Evolutionary conservation across 805 yeast species (phyloP).

Genomic region (Metschnikowia koreensis): DNA sequence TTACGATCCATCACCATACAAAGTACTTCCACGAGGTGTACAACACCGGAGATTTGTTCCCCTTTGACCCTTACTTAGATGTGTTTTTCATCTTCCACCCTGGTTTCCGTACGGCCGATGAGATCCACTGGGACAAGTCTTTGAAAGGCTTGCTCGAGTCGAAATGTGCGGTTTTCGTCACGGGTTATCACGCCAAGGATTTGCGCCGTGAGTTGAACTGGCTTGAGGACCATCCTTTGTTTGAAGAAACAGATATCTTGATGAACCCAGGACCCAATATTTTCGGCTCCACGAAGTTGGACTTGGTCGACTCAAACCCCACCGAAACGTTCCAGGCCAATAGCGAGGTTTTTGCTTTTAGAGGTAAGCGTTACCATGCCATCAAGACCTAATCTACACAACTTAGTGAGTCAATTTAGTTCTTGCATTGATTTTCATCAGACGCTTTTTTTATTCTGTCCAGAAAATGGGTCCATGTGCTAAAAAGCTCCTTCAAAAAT

Average conservation of each 20-base stretch:
- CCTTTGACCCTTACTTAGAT: conserved; percentile 96
- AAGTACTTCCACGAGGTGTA: conserved; percentile 89
- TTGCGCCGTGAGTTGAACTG: conserved; percentile 66
- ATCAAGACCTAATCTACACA: conserved; percentile 26
- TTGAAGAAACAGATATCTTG: conserved; percentile 75
- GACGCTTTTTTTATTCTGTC: too few species aligned
- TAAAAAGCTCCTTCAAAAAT: too few species aligned
- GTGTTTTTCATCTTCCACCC: conserved; percentile 94
- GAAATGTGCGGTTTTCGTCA: conserved; percentile 87
- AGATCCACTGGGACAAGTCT: conserved; percentile 79
- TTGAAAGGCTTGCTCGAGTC: conserved; percentile 86
- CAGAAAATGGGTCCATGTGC: too few species aligned
- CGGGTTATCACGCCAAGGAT: conserved; percentile 84
- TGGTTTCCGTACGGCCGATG: conserved; percentile 81
- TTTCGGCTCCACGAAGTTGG: conserved; percentile 90
- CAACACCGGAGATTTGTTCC: conserved; percentile 92
- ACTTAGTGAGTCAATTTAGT: too few species aligned
- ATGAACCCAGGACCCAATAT: conserved; percentile 70
- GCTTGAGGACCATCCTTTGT: conserved; percentile 58
- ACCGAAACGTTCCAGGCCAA: conserved; percentile 92
- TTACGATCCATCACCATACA: conserved; percentile 80
- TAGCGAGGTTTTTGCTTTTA: conserved; percentile 83
- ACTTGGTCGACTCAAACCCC: conserved; percentile 86
- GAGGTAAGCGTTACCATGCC: conserved; percentile 97
- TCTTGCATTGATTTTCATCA: too few species aligned